These are phyloP conservation scores for Coemansia brasiliensis DNA, from an alignment of 192 early-diverging fungal genomes.

Conservation along the genomic window DNA sequence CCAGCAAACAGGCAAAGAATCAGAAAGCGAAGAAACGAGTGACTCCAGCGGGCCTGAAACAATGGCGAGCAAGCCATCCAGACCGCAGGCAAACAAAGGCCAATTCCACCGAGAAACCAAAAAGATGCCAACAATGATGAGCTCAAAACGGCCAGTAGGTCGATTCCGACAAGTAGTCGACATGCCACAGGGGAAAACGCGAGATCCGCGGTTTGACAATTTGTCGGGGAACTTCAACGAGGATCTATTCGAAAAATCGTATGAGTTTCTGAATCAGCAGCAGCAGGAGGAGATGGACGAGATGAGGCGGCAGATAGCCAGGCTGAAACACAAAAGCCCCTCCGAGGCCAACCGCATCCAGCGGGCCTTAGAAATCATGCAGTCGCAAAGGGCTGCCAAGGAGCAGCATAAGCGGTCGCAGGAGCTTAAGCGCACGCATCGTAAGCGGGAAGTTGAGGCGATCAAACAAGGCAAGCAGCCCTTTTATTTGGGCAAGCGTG, in stretches of 20 bases:
- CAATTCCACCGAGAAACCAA: constrained; percentile 20
- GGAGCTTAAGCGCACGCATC: constrained; percentile 71
- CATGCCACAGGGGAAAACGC: constrained; percentile 31
- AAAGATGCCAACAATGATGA: constrained; percentile 35
- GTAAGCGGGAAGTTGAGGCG: constrained; percentile 77
- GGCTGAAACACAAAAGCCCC: constrained; percentile 60
- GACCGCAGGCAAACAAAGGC: constrained; percentile 2
- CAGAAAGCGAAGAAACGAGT: constrained; percentile 37
- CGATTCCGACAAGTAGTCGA: constrained; percentile 52
- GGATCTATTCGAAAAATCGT: constrained; percentile 89
- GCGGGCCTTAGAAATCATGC: constrained; percentile 63
- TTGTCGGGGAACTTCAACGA: constrained; percentile 88
- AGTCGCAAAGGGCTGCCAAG: constrained; percentile 49
- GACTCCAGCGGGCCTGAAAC: constrained; percentile 26
- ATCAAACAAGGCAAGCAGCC: constrained; percentile 90
- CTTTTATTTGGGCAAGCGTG: constrained; percentile 89
- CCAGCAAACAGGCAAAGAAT: constrained; percentile 26
- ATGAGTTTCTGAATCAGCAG: constrained; percentile 84
- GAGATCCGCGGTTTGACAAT: constrained; percentile 94
- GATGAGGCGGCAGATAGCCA: constrained; percentile 64
- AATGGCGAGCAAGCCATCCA: not conserved
- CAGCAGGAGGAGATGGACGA: constrained; percentile 71
- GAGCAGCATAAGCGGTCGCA: constrained; percentile 56
- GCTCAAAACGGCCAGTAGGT: constrained; percentile 47
- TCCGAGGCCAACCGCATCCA: constrained; percentile 63